Base-by-base conservation (phyloP, 805 yeast species). In the Blastobotrys robertii region DNA sequence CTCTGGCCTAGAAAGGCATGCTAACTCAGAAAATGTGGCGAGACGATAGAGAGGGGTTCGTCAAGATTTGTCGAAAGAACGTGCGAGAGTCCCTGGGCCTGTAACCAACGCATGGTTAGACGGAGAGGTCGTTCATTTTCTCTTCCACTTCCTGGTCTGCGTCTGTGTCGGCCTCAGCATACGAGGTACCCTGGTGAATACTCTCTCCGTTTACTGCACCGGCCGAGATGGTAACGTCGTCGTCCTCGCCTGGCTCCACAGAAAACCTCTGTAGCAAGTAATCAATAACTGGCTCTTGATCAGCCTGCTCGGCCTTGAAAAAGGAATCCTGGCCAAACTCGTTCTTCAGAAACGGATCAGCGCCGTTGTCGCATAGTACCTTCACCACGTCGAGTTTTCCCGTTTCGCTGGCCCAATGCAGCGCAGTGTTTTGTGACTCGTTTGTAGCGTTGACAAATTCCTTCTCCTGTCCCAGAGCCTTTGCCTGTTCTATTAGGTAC, bases 401-500 rank as follows among this genome's bases (percentile, higher is more conserved):
- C 55, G 84, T 87, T 50, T 78, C 74, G 0, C 94, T 74, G 0
- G 97, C 97, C 99, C 99, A 92, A 60, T 92, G 97, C 50, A 92
- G 69, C 1, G 97, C 83, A 0, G 98, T 88, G 60, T 92, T 92
- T 1, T 97, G 98, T 14, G 82, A 76, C 39, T 76, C 82, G 58
- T 92, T 92, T 43, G 67, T 70, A 13, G 62, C 55, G 47, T 76
- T 72, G 13, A 77, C 70, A 34, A 74, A 61, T 11, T 52, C 49
- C n/a, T 58, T 62, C 8, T 76, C 71, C 29, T 48, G 42, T 5
- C 38, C 33, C 16, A 48, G 44, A n/a, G 38, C 13, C n/a, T 38
- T 34, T 15, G 29, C 38, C 7, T 33, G 29, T 32, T 50, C 50
- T 29, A 86, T 57, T 19, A 87, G 60, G 52, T 72, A 82, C 53